These are phyloP conservation scores for Xylariaceae sp. DNA, from an alignment of 2,329 filamentous ascomycete species.

Conservation along the genomic window DNA sequence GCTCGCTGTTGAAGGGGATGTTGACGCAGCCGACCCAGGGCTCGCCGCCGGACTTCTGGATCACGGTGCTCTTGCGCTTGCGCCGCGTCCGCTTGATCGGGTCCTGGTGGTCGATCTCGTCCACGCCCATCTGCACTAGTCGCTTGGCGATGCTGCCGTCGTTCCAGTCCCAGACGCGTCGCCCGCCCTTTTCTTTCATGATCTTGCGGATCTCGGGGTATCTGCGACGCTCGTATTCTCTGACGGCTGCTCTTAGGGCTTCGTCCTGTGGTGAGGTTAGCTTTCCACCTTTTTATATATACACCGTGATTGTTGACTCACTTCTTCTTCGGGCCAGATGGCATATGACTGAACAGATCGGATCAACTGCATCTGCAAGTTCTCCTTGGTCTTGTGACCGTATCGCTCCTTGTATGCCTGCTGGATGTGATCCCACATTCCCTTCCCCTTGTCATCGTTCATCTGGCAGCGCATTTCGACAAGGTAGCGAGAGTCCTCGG, in stretches of 20 bases:
- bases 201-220: conserved; percentile 39
- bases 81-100: conserved; percentile 39
- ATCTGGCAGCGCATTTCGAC: conserved; percentile 45
- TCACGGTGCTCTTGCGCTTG: conserved; percentile 33
- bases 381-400: conserved; percentile 39
- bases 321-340: conserved; percentile 46
- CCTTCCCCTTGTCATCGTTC: conserved; percentile 46
- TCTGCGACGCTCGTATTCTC: conserved; percentile 39
- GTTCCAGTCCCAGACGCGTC: conserved; percentile 47
- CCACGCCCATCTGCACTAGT: conserved; percentile 43
- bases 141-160: conserved; percentile 46
- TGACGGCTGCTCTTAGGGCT: conserved; percentile 34
- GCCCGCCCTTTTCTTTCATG: conserved; percentile 48
- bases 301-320: no score
- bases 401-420: conserved; percentile 38
- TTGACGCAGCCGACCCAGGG: conserved; percentile 18
- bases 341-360: conserved; percentile 46
- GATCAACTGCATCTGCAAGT: conserved; percentile 53
- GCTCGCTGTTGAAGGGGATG: conserved; percentile 20
- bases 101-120: conserved; percentile 40
- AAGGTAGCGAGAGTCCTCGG: conserved; percentile 45
- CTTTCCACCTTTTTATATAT: no score
- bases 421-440: conserved; percentile 54
- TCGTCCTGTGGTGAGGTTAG: conserved; percentile 34
- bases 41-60: conserved; percentile 19